A percentile compares a stretch with the other conserved stretches of the same genome.
These are phyloP conservation scores for Pseudopyricularia javanii DNA, from an alignment of 2,329 filamentous ascomycete genomes.

Conservation along the genomic window DNA sequence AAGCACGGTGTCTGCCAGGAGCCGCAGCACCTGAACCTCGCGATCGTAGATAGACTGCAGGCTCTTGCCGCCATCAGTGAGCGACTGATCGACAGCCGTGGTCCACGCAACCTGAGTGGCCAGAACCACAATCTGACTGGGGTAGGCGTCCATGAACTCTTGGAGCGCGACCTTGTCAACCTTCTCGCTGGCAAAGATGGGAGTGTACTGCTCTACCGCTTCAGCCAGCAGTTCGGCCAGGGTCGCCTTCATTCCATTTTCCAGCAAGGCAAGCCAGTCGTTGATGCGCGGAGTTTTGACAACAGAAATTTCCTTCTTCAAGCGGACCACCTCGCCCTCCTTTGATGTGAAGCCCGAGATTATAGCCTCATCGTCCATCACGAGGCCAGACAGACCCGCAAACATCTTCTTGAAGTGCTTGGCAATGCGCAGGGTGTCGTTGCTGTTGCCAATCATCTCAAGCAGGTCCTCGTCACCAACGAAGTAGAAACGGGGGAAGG, in stretches of 20 bases:
- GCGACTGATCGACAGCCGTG: constrained; percentile 65
- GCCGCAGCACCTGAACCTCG: constrained; percentile 71
- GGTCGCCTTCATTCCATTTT: constrained; percentile 87
- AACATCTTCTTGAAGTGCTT: constrained; percentile 99
- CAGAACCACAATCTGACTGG: constrained; percentile 90
- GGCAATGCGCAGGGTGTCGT: constrained; percentile 87
- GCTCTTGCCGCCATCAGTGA: constrained; percentile 58
- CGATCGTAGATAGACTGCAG: constrained; percentile 64
- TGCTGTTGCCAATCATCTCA: constrained; percentile 99
- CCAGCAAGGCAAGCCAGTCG: constrained; percentile 91
- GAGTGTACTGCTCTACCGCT: constrained; percentile 69
- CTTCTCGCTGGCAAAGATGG: constrained; percentile 59
- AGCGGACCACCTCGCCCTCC: constrained; percentile 75
- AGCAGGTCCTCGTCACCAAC: constrained; percentile 96
- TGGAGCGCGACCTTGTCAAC: constrained; percentile 62
- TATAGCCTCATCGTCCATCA: constrained; percentile 80
- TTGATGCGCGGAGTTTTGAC: constrained; percentile 95
- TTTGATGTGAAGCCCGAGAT: constrained; percentile 93
- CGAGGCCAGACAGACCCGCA: constrained; percentile 79
- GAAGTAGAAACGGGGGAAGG: constrained; percentile 98
- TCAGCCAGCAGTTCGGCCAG: constrained; percentile 83
- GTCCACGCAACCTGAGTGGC: constrained; percentile 94
- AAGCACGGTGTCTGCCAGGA: constrained; percentile 80
- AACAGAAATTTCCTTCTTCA: constrained; percentile 86
- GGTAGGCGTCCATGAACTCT: constrained; percentile 72